Evolutionary conservation across 139 green algal genomes (phyloP).

Genomic region (Tetratostichococcus sp.): DNA sequence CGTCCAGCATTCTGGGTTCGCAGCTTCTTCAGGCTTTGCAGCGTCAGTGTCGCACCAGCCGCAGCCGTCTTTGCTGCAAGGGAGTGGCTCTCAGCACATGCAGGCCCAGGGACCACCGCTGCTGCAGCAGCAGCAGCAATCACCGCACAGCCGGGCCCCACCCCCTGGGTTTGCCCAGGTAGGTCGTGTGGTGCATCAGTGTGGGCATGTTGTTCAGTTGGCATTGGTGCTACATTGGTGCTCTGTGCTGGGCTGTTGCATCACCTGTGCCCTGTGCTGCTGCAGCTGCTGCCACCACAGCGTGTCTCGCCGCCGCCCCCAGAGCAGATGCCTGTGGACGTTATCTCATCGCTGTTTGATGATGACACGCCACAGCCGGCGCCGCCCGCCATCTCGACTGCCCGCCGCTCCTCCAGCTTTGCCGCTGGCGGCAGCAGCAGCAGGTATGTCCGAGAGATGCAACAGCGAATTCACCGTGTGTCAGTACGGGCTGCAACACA

Average conservation of each 20-base stretch:
- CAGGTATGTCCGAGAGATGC: too few species aligned
- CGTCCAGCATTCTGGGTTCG: neutral
- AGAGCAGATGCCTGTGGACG: conserved; percentile 5
- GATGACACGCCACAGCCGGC: neutral
- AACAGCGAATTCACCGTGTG: too few species aligned
- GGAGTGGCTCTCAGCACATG: neutral
- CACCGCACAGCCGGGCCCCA: neutral
- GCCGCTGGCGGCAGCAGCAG: neutral
- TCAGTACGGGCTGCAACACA: too few species aligned
- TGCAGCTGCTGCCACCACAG: neutral
- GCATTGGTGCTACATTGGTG: neutral
- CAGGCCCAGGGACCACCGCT: neutral
- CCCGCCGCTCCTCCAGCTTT: neutral
- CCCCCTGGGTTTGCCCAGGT: neutral
- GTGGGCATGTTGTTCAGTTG: neutral
- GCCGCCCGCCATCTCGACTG: neutral
- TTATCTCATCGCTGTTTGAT: neutral
- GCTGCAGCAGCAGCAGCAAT: conserved; percentile 2
- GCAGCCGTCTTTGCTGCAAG: neutral
- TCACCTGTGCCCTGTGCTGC: too few species aligned
- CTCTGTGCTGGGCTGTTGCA: too few species aligned
- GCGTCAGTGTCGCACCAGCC: neutral
- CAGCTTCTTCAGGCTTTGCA: neutral
- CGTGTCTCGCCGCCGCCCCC: neutral
- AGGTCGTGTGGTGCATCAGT: too few species aligned